phyloP scores from a whole-genome alignment of 2,329 filamentous ascomycete species.

The Tolypocladium cylindrosporum region DNA sequence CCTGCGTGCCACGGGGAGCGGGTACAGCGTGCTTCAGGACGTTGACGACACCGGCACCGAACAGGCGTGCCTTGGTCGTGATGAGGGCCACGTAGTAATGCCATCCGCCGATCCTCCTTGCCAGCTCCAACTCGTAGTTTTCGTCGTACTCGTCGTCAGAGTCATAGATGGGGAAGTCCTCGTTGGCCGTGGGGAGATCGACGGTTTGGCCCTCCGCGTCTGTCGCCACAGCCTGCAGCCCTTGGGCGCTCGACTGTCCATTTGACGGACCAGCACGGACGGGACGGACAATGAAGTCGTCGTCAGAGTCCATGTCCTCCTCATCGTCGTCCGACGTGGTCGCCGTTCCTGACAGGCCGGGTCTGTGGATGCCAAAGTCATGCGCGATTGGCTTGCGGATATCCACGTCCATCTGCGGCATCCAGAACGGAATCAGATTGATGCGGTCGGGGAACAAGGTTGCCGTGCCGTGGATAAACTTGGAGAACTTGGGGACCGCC shows the following conservation, averaged over 20 bases:
- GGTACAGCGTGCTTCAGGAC: constrained; percentile 43
- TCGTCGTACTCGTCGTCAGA: constrained; percentile 70
- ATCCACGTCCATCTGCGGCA: constrained; percentile 96
- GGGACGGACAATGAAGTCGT: constrained; percentile 34
- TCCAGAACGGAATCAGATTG: constrained; percentile 89
- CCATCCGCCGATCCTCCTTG: constrained; percentile 65
- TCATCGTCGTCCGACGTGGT: constrained; percentile 72
- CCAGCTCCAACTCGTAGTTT: constrained; percentile 66
- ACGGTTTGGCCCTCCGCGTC: constrained; percentile 81
- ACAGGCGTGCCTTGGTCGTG: constrained; percentile 29
- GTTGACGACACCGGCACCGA: constrained; percentile 31
- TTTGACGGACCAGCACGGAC: constrained; percentile 9
- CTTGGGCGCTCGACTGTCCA: constrained; percentile 28
- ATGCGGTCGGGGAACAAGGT: constrained; percentile 81
- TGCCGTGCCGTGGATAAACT: constrained; percentile 94
- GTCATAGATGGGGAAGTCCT: constrained; percentile 83
- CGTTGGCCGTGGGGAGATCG: constrained; percentile 45
- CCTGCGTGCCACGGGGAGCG: constrained; percentile 40
- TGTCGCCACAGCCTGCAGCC: constrained; percentile 31
- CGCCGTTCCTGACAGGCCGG: constrained; percentile 62
- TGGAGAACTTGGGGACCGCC: constrained; percentile 98
- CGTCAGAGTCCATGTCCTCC: constrained; percentile 59
- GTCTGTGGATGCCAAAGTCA: constrained; percentile 81
- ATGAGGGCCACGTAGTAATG: constrained; percentile 58
- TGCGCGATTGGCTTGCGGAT: constrained; percentile 88